Evolutionary conservation across 2,329 filamentous ascomycete species (phyloP), one percentile per base, ranked within the genome.

Genomic region (Dendryphion nanum): DNA sequence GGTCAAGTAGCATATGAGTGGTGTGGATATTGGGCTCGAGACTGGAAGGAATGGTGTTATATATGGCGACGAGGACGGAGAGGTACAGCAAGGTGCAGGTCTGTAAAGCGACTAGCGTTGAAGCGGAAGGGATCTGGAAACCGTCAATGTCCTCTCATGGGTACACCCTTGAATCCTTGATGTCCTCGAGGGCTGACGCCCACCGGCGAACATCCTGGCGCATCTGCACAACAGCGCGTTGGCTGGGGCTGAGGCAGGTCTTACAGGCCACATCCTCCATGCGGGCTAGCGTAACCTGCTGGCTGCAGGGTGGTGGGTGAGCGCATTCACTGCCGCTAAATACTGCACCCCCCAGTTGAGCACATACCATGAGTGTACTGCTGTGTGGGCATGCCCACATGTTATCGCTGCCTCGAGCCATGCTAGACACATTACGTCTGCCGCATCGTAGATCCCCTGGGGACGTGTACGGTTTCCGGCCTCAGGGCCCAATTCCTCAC

Each of bases 171-270:
- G 26, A 8, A 33, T 10, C 31, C 10, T 33, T 16, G 10, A 19
- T n/a, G n/a, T n/a, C n/a, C n/a, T n/a, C n/a, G 23, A 18, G 31
- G 53, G 58, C 55, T 61, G 45, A 61, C 53, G 45, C 53, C 50
- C 52, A 53, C 42, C 50, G 40, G 41, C 44, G 48, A 53, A 51
- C 47, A 44, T 48, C 35, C 40, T 38, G 29, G 42, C 24, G 14
- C 18, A 13, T n/a, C 38, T 63, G 59, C 56, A 59, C 49, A 49
- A 40, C 44, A 42, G 47, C 45, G 47, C 45, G 42, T 44, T 48
- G 48, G 44, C 48, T 55, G 56, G 57, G 57, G 59, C 59, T 63
- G 58, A 63, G 53, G 23, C 18, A 37, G 20, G 35, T 59, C 57
- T 60, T 56, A 62, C 59, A 48, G 47, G 42, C 38, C 40, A 42